These are phyloP conservation scores for Paratinospora sagittata DNA, from an alignment of 164 flowering plant species.

Conservation along the genomic window DNA sequence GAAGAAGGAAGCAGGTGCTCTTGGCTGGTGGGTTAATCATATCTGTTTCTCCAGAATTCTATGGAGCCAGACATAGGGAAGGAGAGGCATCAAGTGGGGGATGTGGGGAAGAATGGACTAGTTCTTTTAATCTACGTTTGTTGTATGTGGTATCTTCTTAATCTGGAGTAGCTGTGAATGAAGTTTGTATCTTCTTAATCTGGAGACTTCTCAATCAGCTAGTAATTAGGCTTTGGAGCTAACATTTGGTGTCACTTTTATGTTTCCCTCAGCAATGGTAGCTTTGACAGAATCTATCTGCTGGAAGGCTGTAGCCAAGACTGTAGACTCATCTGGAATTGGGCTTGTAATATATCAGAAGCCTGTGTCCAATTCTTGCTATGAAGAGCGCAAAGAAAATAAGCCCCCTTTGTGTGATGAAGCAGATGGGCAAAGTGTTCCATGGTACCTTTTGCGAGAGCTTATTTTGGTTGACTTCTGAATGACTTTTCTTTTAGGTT, in stretches of 20 bases:
- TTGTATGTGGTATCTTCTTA: not conserved
- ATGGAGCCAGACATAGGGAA: too few species aligned
- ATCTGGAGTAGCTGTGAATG: not conserved
- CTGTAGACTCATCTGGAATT: slow-evolving; percentile 43
- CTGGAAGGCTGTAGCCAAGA: slow-evolving; percentile 69
- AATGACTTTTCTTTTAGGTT: not conserved
- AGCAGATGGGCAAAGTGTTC: slow-evolving; percentile 24
- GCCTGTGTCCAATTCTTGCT: slow-evolving; percentile 70
- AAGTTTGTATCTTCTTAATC: not conserved
- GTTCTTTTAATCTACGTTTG: too few species aligned
- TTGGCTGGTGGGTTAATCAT: too few species aligned
- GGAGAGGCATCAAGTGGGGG: too few species aligned
- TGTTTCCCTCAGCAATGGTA: slow-evolving; percentile 71
- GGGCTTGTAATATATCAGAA: slow-evolving; percentile 91
- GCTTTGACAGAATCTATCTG: slow-evolving; percentile 73
- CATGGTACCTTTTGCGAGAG: slow-evolving; percentile 52
- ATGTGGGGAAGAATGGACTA: too few species aligned
- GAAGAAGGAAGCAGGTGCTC: too few species aligned
- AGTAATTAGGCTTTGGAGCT: not conserved
- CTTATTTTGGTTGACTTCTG: not conserved
- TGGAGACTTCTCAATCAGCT: not conserved
- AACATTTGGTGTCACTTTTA: not conserved
- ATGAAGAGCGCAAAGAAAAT: slow-evolving; percentile 44
- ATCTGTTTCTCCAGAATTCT: too few species aligned
- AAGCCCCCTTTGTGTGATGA: slow-evolving; percentile 66